These are phyloP conservation scores for Prunella vulgaris DNA, from an alignment of 257 asterid species.

Conservation along the genomic window DNA sequence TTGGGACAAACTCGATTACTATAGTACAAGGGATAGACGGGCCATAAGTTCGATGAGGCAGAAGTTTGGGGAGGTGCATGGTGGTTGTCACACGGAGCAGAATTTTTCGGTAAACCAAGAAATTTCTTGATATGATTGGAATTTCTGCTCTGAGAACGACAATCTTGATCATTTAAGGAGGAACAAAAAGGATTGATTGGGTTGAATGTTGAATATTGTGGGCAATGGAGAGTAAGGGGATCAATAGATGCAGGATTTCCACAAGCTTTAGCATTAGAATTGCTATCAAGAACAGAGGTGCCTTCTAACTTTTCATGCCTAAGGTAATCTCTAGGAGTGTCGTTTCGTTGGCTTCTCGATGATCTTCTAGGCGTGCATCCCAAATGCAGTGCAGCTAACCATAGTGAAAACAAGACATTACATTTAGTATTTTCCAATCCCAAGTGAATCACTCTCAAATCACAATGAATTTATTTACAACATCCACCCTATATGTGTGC, in stretches of 20 bases:
- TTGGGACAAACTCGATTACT: conserved; percentile 32
- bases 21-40: conserved; percentile 59
- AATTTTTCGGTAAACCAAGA: conserved; percentile 25
- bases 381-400: no score
- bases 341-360: conserved; percentile 80
- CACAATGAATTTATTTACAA: no score
- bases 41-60: conserved; percentile 36
- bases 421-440: no score
- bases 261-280: no score
- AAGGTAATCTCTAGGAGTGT: conserved; percentile 54
- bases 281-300: conserved; percentile 25
- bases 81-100: no score
- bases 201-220: conserved; percentile 20
- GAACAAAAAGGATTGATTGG: conserved; percentile 22
- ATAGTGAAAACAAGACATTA: no score
- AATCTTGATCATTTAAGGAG: conserved; percentile 9
- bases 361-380: no score
- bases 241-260: conserved; percentile 27
- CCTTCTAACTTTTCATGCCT: conserved; percentile 39
- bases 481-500: no score
- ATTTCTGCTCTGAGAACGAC: conserved; percentile 13
- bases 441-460: no score
- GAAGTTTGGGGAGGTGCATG: conserved; percentile 21
- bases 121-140: conserved; percentile 9
- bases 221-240: conserved; percentile 34